Evolutionary conservation across 2,329 filamentous ascomycete genomes (phyloP), one percentile per base, ranked within the genome.

Genomic region (Clarireedia homoeocarpa): DNA sequence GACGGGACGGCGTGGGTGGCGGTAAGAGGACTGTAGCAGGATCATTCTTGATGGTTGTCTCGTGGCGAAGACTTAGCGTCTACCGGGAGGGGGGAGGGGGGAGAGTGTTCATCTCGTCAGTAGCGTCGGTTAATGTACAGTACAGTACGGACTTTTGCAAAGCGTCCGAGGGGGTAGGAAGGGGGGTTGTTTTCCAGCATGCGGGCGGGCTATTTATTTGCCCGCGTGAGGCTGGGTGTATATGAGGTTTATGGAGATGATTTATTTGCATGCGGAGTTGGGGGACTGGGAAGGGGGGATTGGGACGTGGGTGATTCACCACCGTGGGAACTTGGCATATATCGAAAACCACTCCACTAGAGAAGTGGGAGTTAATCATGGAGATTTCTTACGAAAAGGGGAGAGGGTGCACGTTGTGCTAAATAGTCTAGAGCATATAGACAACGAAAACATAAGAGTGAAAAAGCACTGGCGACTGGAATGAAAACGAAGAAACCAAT

Each of bases 11-110:
- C 48, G 49, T 72, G 65, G 0, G 59, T 58, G 7, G 64, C 67
- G 5, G 58, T 47, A 6, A 72, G 50, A 2, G 71, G 2, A 3
- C 20, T 20, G 20, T 72, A n/a, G 60, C 61, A 14, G 38, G 39
- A n/a, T 71, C 67, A 24, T 71, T 72, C 51, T 68, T 67, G 48
- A 71, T 63, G 7, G 70, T 73, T 15, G 70, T 72, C 1, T 72
- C 1, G 66, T 72, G 10, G 59, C 67, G 38, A 70, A 69, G 2
- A 63, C 59, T 50, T 73, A 69, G 6, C 67, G 63, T 42, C 62
- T 61, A 9, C 67, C 67, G 1, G 67, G 63, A n/a, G 66, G 65
- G 45, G 66, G 69, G n/a, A 69, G 62, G 65, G 45, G 66, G 69
- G n/a, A 69, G 62, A 27, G 59, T 44, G 40, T 65, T 66, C 59